Evolutionary conservation across 345 rosid genomes (phyloP).

Genomic region (Dipteronia sinensis): DNA sequence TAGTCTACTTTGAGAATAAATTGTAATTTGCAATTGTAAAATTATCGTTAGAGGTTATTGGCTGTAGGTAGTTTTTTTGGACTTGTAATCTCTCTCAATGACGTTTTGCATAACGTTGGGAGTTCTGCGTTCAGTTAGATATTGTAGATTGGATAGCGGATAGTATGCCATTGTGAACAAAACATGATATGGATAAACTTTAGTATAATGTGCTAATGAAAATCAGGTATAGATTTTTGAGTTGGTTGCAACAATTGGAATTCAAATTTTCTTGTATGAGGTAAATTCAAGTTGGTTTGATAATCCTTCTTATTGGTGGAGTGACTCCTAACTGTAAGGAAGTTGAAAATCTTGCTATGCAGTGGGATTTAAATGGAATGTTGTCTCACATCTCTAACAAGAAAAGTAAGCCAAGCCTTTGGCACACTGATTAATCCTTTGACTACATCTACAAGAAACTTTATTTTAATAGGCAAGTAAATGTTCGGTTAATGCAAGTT

Average conservation of each 20-base stretch:
- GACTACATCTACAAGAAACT: neutral
- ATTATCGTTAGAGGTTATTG: neutral
- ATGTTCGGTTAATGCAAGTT: neutral
- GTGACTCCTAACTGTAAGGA: neutral
- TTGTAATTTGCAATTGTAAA: neutral
- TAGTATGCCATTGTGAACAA: neutral
- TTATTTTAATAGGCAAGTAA: constrained; percentile 1
- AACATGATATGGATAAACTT: neutral
- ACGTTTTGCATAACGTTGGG: neutral
- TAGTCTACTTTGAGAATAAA: neutral
- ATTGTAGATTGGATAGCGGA: neutral
- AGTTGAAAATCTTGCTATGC: neutral
- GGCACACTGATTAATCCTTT: neutral
- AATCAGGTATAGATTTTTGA: neutral
- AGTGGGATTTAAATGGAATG: neutral
- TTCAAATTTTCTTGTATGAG: neutral
- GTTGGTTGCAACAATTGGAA: neutral
- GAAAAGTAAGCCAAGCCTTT: neutral
- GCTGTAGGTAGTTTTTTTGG: neutral
- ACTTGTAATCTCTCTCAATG: neutral
- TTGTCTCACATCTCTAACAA: neutral
- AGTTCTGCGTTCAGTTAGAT: neutral
- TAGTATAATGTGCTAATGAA: neutral
- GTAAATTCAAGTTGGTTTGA: neutral
- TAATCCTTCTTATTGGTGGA: neutral